Conservation (phyloP, 2,329 filamentous ascomycete species). For the Paecilomyces dactylethromorphus region DNA sequence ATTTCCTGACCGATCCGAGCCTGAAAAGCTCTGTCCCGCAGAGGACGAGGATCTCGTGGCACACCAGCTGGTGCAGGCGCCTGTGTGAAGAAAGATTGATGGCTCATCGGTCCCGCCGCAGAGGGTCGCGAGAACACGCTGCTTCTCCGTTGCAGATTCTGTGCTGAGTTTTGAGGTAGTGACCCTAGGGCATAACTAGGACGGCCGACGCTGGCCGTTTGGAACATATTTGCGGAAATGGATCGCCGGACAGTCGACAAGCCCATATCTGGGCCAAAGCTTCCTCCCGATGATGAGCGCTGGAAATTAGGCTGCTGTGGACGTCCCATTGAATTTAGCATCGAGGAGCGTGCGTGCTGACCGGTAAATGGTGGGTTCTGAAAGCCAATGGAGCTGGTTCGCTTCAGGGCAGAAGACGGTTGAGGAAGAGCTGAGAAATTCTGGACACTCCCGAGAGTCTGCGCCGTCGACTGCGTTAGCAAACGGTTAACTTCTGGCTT, state of each 20-base stretch:
- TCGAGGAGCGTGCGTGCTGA: conserved; percentile 76
- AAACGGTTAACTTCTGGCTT: conserved; percentile 2
- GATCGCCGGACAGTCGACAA: conserved; percentile 80
- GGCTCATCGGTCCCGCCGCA: conserved; percentile 58
- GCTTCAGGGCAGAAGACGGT: conserved; percentile 89
- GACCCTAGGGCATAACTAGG: conserved; percentile 64
- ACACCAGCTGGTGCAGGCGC: conserved; percentile 74
- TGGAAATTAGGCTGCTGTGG: conserved; percentile 84
- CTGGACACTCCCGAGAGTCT: conserved; percentile 79
- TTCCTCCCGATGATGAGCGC: conserved; percentile 66
- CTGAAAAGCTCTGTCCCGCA: conserved; percentile 76
- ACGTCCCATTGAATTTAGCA: conserved; percentile 76
- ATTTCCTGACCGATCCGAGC: conserved; percentile 80
- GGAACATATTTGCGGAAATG: conserved; percentile 61
- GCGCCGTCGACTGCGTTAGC: conserved; percentile 12
- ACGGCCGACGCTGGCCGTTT: conserved; percentile 52
- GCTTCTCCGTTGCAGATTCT: conserved; percentile 61
- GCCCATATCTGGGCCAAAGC: conserved; percentile 71
- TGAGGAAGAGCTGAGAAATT: conserved; percentile 81
- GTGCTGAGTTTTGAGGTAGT: conserved; percentile 48
- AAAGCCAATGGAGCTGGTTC: conserved; percentile 70
- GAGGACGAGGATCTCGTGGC: conserved; percentile 76
- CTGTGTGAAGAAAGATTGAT: conserved; percentile 93
- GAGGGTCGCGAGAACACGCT: conserved; percentile 77
- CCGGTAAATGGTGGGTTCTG: conserved; percentile 58